Conservation (phyloP, 2,329 filamentous ascomycete genomes). For the Leptographium galeiforme region DNA sequence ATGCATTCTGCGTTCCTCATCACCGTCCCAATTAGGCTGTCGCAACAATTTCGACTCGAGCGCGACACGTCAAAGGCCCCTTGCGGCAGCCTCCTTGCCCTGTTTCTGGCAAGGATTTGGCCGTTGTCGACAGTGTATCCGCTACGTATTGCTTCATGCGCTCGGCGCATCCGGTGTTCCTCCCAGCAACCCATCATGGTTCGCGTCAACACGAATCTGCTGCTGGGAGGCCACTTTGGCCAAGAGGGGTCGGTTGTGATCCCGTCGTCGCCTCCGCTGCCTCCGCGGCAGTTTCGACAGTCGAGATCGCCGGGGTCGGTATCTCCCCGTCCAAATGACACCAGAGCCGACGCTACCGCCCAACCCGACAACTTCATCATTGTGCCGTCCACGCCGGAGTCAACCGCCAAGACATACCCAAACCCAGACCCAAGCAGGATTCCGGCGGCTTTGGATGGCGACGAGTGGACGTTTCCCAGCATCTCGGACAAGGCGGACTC, state of each 20-base stretch:
- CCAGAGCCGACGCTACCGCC: no score
- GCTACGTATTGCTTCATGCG: conserved; percentile 25
- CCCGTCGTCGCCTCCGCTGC: conserved; percentile 5
- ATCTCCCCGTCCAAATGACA: neutral
- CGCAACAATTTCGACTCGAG: neutral
- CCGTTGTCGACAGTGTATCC: conserved; percentile 17
- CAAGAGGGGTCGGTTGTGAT: neutral
- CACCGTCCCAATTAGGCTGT: neutral
- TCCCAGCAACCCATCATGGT: conserved; percentile 19
- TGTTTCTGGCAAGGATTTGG: no score
- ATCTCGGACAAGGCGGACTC: neutral
- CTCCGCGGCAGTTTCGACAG: neutral
- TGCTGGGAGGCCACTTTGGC: neutral
- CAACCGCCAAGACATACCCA: neutral
- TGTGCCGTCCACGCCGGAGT: neutral
- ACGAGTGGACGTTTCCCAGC: neutral
- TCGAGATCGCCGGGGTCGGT: neutral
- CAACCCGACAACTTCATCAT: neutral
- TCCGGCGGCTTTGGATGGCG: neutral
- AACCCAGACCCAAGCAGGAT: neutral
- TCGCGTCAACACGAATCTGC: conserved; percentile 11
- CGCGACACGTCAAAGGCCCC: conserved; percentile 1
- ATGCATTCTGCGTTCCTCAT: neutral
- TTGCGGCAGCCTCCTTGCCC: neutral
- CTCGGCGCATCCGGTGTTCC: conserved; percentile 26